Evolutionary conservation across 306 rosid species (phyloP), one percentile per base, ranked within the genome.

Genomic region (Cucurbita moschata): DNA sequence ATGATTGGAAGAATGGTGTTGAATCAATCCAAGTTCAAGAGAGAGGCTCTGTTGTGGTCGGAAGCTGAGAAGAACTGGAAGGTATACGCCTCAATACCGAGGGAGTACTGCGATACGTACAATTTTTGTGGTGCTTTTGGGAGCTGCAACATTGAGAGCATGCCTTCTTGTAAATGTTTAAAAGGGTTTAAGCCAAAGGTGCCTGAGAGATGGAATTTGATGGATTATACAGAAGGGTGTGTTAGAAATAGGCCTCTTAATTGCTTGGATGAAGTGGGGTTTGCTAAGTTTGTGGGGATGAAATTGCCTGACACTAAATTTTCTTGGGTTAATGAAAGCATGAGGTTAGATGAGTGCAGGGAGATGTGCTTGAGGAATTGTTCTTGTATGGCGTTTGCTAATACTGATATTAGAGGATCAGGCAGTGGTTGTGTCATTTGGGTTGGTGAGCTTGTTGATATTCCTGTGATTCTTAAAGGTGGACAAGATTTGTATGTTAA

Each of bases 361-460:
- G 73, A 23, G 0, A 75, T 59, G 38, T 88, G 92, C 72, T 81
- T 85, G 75, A 77, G 40, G 42, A 84, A 86, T 62, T 88, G 95
- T 53, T 78, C 87, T 8, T 90, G 95, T 75, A 79, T 60, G 56
- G 90, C 89, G 58, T 88, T 82, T 59, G 59, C 86, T 11, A 81
- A 79, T 69, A 39, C 79, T 4, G 83, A 88, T 81, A 74, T 78
- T 38, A 80, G 82, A 2, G 86, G 75, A 73, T 87, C 60, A 65
- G 90, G 89, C 2, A 81, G 83, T 74, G 94, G 96, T 15, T 90
- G 94, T 57, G 75, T 70, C 50, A 70, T 82, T 49, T 86, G 92
- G 78, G 9, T 62, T 7, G 61, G 73, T 26, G 75, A 54, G 15
- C 74, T 78, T 38, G 13, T 72, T 15, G 81, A 78, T 47, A 43